These are phyloP conservation scores for Flueggea neowawraea DNA, from an alignment of 441 rosid genomes.

Conservation along the genomic window DNA sequence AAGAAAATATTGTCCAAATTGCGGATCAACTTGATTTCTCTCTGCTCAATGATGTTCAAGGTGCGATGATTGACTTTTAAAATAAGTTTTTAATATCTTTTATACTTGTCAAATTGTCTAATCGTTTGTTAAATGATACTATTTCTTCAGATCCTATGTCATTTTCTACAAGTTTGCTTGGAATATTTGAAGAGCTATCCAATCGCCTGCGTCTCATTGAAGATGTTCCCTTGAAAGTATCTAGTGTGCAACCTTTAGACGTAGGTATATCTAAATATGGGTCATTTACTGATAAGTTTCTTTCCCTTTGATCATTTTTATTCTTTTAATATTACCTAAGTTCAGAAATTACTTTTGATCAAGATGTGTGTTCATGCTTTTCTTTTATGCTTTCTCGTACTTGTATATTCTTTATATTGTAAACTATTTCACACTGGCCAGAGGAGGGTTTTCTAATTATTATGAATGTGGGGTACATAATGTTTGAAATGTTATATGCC, in stretches of 20 bases:
- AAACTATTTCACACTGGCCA: no score
- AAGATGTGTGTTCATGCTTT: no score
- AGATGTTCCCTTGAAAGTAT: conserved; percentile 78
- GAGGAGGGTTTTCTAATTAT: no score
- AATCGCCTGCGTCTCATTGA: conserved; percentile 64
- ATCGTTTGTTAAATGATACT: conserved; percentile 4
- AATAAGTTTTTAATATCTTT: neutral
- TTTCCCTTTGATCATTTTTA: no score
- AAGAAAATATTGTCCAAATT: conserved; percentile 50
- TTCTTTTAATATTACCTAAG: no score
- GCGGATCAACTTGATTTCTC: conserved; percentile 96
- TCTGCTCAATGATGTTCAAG: conserved; percentile 62
- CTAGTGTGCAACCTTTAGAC: conserved; percentile 83
- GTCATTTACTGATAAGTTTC: neutral
- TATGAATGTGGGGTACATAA: no score
- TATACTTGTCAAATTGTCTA: neutral
- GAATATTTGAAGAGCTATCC: conserved; percentile 66
- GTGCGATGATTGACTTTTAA: conserved; percentile 27
- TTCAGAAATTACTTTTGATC: no score
- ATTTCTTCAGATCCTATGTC: conserved; percentile 64
- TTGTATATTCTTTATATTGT: no score
- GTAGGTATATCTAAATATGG: conserved; percentile 46
- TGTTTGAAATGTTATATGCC: neutral
- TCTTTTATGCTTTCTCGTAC: no score
- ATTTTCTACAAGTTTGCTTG: conserved; percentile 52